Conservation (phyloP, 2,329 filamentous ascomycete genomes). For the Neobulgaria alba region DNA sequence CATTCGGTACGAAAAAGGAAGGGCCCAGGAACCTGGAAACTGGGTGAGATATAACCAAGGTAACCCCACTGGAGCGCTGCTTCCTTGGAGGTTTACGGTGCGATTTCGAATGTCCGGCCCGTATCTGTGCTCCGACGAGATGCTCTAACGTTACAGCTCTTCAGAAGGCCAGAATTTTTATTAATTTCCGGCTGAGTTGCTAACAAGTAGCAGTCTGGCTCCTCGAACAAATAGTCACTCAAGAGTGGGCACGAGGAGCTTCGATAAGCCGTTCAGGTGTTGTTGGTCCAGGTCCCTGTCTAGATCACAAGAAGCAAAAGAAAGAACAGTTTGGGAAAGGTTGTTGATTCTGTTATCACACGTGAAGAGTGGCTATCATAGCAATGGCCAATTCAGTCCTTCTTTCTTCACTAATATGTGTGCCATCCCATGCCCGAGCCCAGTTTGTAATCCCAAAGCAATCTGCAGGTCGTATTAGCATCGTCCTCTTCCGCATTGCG, state of each 20-base stretch:
- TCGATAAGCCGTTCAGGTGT: constrained; percentile 23
- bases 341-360: constrained; percentile 27
- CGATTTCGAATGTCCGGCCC: constrained; percentile 44
- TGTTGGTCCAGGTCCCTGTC: neutral
- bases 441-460: constrained; percentile 21
- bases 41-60: too few relatives aligned
- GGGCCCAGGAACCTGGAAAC: too few relatives aligned
- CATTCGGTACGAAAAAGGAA: too few relatives aligned
- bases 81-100: too few relatives aligned
- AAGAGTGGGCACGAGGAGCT: constrained; percentile 29
- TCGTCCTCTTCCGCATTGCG: too few relatives aligned
- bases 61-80: too few relatives aligned
- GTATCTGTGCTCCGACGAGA: constrained; percentile 60
- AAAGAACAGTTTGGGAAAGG: constrained; percentile 23
- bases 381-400: constrained; percentile 23
- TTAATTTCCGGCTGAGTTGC: constrained; percentile 31
- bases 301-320: constrained; percentile 3
- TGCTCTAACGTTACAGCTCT: constrained; percentile 54
- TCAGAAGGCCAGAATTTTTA: constrained; percentile 42
- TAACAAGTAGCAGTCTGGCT: constrained; percentile 28
- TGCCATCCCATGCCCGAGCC: constrained; percentile 17
- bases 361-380: constrained; percentile 27
- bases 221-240: constrained; percentile 28
- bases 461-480: constrained; percentile 21
- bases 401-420: constrained; percentile 16